A percentile compares a stretch with the other conserved stretches of the same genome.
These are phyloP conservation scores for Phytophthora cactorum DNA, from an alignment of 352 stramenopile genomes.

Conservation along the genomic window DNA sequence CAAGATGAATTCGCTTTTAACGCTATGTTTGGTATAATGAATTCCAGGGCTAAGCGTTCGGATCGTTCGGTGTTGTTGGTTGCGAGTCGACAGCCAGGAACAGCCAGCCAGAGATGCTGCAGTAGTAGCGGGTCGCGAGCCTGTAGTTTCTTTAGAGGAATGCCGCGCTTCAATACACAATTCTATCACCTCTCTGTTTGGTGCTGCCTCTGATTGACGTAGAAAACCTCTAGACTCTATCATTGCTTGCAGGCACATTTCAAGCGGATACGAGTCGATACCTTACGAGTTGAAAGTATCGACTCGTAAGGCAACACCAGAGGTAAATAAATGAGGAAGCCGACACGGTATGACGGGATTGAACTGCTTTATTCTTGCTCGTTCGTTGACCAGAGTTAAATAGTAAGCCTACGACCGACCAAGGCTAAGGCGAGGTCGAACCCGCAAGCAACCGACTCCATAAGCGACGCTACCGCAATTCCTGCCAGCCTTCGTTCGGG, in stretches of 20 bases:
- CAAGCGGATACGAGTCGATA: neutral
- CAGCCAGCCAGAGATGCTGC: neutral
- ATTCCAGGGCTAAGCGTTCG: conserved; percentile 18
- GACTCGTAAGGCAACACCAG: neutral
- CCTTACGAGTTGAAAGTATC: neutral
- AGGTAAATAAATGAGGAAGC: neutral
- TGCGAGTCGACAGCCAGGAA: neutral
- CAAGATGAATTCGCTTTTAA: neutral
- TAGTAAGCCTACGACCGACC: conserved; percentile 34
- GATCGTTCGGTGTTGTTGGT: conserved; percentile 4
- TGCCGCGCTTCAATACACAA: conserved; percentile 29
- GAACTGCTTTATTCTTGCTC: conserved; percentile 41
- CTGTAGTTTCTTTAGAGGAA: conserved; percentile 29
- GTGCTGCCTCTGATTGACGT: neutral
- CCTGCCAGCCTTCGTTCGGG: conserved; percentile 9
- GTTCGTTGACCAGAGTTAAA: conserved; percentile 40
- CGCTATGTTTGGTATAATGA: conserved; percentile 1
- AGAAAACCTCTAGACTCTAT: neutral
- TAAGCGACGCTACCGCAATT: conserved; percentile 21
- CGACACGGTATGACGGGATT: conserved; percentile 15
- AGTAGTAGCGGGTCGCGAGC: conserved; percentile 7
- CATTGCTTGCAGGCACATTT: too few relatives aligned
- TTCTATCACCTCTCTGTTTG: conserved; percentile 1
- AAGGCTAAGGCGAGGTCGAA: conserved; percentile 33
- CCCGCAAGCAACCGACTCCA: conserved; percentile 42